Evolutionary conservation across 208 protist species (phyloP), one percentile per base, ranked within the genome.

Genomic region (Trypanosoma cruzi): DNA sequence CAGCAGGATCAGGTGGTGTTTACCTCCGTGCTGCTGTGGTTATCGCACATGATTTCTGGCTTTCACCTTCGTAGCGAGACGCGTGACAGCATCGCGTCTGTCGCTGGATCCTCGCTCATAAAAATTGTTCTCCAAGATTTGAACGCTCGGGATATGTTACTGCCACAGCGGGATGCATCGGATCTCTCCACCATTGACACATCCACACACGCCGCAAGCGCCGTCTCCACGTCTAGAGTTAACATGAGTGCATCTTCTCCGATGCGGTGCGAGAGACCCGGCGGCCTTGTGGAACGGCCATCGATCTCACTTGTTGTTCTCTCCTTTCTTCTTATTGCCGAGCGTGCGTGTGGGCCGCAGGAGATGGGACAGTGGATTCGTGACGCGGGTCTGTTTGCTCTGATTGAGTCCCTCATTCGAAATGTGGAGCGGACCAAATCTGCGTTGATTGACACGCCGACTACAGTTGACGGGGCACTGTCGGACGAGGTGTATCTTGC

Each of bases 401-500:
- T 81, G n/a, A 44, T 84, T 31, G 75, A 77, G 26, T 36, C 32
- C 18, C 75, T 80, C 20, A 71, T 92, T 18, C 71, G 72, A 16
- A 71, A 76, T 26, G 79, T 82, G n/a, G 59, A 77, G 44, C 46
- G 69, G 20, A 58, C 75, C 29, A 77, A 77, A 16, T 89, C 84
- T 6, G 84, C 65, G 14, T 75, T 90, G 8, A 61, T 95, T 16
- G 79, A 91, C 61, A 77, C 89, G 6, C 85, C 89, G 2, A 87
- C 71, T 0, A 88, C 68, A 29, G 44, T 79, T 20, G 81, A 92
- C 56, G 86, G 87, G 8, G 42, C 80, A 8, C 75, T 95, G 10
- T 89, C 85, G 2, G 90, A 95, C 64, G 87, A 93, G 64, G 84
- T 93, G 22, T 95, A 95, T 64, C 78, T 95, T 13, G 71, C 69